These are phyloP conservation scores for Aspergillus saccharolyticus DNA, from an alignment of 495 filamentous ascomycete species.

Conservation along the genomic window DNA sequence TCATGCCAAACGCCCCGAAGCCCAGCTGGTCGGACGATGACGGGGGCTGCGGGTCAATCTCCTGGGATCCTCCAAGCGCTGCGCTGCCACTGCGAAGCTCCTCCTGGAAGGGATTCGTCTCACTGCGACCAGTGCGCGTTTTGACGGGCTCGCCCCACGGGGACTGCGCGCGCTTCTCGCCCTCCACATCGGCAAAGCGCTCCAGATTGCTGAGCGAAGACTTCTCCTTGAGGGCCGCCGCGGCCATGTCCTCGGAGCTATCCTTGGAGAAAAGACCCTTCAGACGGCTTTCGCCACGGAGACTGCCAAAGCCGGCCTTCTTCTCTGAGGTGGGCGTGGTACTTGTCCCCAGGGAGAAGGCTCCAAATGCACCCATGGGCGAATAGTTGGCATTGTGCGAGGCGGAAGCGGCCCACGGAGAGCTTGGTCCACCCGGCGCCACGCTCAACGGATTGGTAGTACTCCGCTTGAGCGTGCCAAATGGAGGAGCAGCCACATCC, in stretches of 20 bases:
- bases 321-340: conserved; percentile 61
- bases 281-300: conserved; percentile 73
- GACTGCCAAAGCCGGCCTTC: conserved; percentile 59
- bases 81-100: conserved; percentile 68
- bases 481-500: conserved; percentile 50
- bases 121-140: conserved; percentile 54
- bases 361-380: conserved; percentile 83
- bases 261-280: conserved; percentile 79
- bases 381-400: conserved; percentile 56
- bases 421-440: conserved; percentile 49
- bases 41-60: conserved; percentile 57
- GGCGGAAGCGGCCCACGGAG: conserved; percentile 59
- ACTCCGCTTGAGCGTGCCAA: conserved; percentile 63
- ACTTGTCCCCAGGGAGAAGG: conserved; percentile 60
- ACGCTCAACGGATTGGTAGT: conserved; percentile 58
- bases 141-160: conserved; percentile 50
- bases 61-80: conserved; percentile 71
- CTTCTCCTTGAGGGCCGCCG: conserved; percentile 50
- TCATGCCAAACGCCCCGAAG: conserved; percentile 73
- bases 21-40: conserved; percentile 47
- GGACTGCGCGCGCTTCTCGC: conserved; percentile 40
- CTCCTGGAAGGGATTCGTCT: conserved; percentile 77
- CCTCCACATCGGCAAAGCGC: conserved; percentile 49
- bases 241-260: conserved; percentile 57
- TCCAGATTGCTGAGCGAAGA: conserved; percentile 47